phyloP scores from a whole-genome alignment of 164 flowering plant genomes.

The Aristolochia californica region DNA sequence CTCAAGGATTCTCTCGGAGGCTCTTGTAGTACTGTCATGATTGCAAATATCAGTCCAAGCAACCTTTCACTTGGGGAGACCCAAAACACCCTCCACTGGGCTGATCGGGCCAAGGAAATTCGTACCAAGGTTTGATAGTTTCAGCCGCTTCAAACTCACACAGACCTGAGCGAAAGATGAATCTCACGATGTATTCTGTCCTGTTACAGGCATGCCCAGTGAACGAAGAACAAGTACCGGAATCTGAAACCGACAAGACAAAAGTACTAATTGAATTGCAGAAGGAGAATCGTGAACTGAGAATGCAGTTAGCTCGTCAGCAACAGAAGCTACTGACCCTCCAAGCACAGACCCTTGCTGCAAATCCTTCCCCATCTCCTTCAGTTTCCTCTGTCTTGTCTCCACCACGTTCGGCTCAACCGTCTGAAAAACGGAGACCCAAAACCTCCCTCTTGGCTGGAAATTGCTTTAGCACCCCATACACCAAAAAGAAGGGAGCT shows the following conservation, averaged over 20 bases:
- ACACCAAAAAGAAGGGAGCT: conserved; percentile 38
- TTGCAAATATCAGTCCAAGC: conserved; percentile 92
- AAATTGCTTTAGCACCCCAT: conserved; percentile 58
- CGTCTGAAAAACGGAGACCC: conserved; percentile 34
- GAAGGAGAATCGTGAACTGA: conserved; percentile 69
- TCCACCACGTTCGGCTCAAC: conserved; percentile 40
- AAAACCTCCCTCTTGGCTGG: conserved; percentile 39
- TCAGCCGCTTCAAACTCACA: neutral
- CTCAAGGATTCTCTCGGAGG: conserved; percentile 94
- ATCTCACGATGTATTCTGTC: neutral
- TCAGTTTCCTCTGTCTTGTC: conserved; percentile 44
- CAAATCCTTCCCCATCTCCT: conserved; percentile 45
- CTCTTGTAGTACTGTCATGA: conserved; percentile 87
- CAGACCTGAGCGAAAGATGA: neutral
- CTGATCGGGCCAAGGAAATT: conserved; percentile 91
- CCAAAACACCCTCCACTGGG: conserved; percentile 96
- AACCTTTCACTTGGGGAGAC: conserved; percentile 81
- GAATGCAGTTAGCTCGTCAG: conserved; percentile 57
- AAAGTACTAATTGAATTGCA: conserved; percentile 70
- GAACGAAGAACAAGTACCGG: conserved; percentile 52
- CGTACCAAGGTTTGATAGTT: conserved; percentile 50
- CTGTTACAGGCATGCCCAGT: conserved; percentile 35
- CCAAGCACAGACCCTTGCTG: conserved; percentile 63
- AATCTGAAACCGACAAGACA: conserved; percentile 56
- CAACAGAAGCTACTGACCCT: conserved; percentile 57